A percentile compares a stretch with the other conserved stretches of the same genome.
phyloP scores from a whole-genome alignment of 371 early-diverging fungal genomes.

The Mortierella sp. region DNA sequence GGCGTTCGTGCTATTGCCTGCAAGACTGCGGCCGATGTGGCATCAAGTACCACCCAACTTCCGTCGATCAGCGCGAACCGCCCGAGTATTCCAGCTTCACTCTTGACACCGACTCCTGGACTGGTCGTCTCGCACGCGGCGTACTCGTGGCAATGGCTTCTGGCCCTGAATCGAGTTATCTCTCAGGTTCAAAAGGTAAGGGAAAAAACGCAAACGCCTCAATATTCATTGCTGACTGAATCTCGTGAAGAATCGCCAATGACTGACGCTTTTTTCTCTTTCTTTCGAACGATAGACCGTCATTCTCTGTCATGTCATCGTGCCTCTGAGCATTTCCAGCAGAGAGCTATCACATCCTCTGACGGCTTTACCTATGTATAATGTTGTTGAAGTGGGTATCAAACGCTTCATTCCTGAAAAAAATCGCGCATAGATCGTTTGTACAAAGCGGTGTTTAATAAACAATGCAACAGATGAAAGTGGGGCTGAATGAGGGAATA shows the following conservation, averaged over 20 bases:
- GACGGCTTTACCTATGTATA: slow-evolving; percentile 53
- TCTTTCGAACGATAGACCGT: slow-evolving; percentile 58
- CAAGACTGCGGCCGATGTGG: not conserved
- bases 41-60: not conserved
- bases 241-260: not conserved
- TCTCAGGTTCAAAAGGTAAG: slow-evolving; percentile 75
- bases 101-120: slow-evolving; percentile 42
- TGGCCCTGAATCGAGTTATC: slow-evolving; percentile 71
- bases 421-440: slow-evolving; percentile 58
- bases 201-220: not conserved
- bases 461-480: not conserved
- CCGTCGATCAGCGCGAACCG: not conserved
- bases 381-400: slow-evolving; percentile 63
- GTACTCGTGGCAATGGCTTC: slow-evolving; percentile 67
- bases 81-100: slow-evolving; percentile 6
- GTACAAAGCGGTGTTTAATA: not conserved
- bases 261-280: not conserved
- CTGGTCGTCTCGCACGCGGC: slow-evolving; percentile 21
- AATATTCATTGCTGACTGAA: not conserved
- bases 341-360: slow-evolving; percentile 26
- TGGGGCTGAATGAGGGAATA: not conserved
- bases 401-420: slow-evolving; percentile 74
- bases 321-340: slow-evolving; percentile 39
- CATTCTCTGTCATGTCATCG: slow-evolving; percentile 66
- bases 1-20: slow-evolving; percentile 45